phyloP scores from a whole-genome alignment of 208 protist species.

The Trypanosomatidae sp. region DNA sequence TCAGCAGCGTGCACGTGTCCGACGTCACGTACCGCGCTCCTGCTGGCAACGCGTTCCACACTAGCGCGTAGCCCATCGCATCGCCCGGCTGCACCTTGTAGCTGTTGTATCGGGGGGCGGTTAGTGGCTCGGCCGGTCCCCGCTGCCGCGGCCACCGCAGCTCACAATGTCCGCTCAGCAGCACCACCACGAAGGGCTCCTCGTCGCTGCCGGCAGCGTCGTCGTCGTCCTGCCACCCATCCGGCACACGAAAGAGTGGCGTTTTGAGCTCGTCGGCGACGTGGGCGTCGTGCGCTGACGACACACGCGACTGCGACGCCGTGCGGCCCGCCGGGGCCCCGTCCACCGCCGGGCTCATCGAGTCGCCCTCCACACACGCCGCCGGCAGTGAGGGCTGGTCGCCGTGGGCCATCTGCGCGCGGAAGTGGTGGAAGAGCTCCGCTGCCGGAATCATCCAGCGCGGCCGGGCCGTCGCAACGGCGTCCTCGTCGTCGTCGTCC shows the following conservation, averaged over 20 bases:
- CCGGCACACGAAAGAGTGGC: not conserved
- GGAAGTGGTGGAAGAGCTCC: constrained; percentile 19
- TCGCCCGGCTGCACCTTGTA: constrained; percentile 57
- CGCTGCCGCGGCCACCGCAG: constrained; percentile 23
- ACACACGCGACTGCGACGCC: too few relatives aligned
- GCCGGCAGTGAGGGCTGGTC: constrained; percentile 19
- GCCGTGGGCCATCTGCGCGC: constrained; percentile 16
- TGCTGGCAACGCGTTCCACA: constrained; percentile 43
- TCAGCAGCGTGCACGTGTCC: constrained; percentile 43
- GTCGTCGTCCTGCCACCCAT: too few relatives aligned
- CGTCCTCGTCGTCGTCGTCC: not conserved
- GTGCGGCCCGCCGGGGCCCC: too few relatives aligned
- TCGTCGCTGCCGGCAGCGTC: not conserved
- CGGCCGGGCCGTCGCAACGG: too few relatives aligned
- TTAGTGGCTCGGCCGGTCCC: constrained; percentile 18
- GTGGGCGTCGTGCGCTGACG: too few relatives aligned
- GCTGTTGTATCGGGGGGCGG: constrained; percentile 28
- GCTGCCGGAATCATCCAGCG: constrained; percentile 14
- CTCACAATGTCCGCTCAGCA: constrained; percentile 38
- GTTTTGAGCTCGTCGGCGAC: too few relatives aligned
- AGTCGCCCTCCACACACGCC: not conserved
- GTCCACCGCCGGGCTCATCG: not conserved
- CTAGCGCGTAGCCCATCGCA: constrained; percentile 47
- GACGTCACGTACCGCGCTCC: constrained; percentile 52
- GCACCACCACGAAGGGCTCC: constrained; percentile 25